These are phyloP conservation scores for Ascochyta fabae DNA, from an alignment of 2,329 filamentous ascomycete genomes.

Conservation along the genomic window DNA sequence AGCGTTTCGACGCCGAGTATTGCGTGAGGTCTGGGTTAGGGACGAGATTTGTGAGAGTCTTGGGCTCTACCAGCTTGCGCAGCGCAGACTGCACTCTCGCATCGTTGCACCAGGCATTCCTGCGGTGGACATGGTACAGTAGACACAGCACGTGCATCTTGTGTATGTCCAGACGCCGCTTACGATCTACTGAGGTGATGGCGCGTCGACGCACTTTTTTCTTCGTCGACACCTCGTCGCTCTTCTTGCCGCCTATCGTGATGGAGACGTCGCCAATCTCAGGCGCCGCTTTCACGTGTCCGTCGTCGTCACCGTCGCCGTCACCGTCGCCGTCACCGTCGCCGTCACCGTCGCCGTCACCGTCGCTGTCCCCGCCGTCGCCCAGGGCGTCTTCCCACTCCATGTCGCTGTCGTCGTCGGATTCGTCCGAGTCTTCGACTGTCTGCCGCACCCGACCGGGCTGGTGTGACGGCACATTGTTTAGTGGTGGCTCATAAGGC, in stretches of 20 bases:
- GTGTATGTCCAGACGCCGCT: constrained; percentile 75
- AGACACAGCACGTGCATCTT: constrained; percentile 86
- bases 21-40: constrained; percentile 72
- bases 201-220: constrained; percentile 56
- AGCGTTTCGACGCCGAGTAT: constrained; percentile 75
- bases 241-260: constrained; percentile 46
- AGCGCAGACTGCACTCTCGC: constrained; percentile 64
- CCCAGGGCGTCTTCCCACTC: constrained; percentile 66
- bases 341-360: too few species aligned
- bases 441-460: constrained; percentile 47
- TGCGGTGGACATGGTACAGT: constrained; percentile 74
- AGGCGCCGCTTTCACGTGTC: constrained; percentile 34
- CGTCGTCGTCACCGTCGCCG: constrained; percentile 35
- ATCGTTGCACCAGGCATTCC: constrained; percentile 92
- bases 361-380: constrained; percentile 31
- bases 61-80: constrained; percentile 66
- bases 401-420: constrained; percentile 64
- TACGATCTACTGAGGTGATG: constrained; percentile 63
- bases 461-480: constrained; percentile 18
- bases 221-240: constrained; percentile 40
- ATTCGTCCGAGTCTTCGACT: constrained; percentile 57
- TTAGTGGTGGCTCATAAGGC: constrained; percentile 11
- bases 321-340: constrained; percentile 22
- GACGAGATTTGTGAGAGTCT: constrained; percentile 70
- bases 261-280: constrained; percentile 50